These are phyloP conservation scores for Domatiomyces globalis DNA, from an alignment of 2,329 filamentous ascomycete genomes.

Conservation along the genomic window DNA sequence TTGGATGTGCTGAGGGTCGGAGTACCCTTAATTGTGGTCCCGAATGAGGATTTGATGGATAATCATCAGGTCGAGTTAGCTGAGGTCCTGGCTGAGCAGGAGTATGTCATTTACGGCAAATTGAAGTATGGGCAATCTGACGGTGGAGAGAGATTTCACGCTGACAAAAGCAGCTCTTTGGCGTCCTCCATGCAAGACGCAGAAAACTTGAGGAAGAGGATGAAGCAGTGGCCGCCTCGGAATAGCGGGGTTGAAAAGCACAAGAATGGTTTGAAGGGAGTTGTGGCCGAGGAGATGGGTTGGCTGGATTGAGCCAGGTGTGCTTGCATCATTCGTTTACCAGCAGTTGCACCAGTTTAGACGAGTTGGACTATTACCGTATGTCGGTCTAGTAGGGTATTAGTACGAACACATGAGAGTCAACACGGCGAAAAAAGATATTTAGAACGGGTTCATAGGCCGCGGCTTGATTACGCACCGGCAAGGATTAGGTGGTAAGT, in stretches of 20 bases:
- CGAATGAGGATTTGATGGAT: constrained; percentile 66
- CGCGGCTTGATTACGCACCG: too few species aligned
- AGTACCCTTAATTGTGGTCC: constrained; percentile 72
- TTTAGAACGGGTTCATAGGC: too few species aligned
- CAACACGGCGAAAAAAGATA: too few species aligned
- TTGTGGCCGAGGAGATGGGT: constrained; percentile 46
- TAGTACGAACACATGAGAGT: too few species aligned
- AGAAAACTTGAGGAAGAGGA: constrained; percentile 32
- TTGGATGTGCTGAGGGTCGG: constrained; percentile 63
- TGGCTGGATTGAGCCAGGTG: constrained; percentile 33
- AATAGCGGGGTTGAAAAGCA: constrained; percentile 31
- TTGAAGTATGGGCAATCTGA: constrained; percentile 41
- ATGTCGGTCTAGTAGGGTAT: background rate
- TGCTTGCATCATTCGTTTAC: background rate
- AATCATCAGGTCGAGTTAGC: constrained; percentile 89
- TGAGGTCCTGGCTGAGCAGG: constrained; percentile 54
- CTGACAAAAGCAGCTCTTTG: constrained; percentile 31
- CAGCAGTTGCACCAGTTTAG: background rate
- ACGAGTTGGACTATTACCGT: background rate
- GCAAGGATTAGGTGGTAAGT: too few species aligned
- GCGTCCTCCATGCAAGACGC: constrained; percentile 33
- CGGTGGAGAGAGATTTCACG: background rate
- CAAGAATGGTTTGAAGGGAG: constrained; percentile 32
- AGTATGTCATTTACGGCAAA: constrained; percentile 60
- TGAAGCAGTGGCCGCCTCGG: constrained; percentile 37